Conservation (phyloP, 768 basidiomycete genomes). For the Podaxis mareebaensis region DNA sequence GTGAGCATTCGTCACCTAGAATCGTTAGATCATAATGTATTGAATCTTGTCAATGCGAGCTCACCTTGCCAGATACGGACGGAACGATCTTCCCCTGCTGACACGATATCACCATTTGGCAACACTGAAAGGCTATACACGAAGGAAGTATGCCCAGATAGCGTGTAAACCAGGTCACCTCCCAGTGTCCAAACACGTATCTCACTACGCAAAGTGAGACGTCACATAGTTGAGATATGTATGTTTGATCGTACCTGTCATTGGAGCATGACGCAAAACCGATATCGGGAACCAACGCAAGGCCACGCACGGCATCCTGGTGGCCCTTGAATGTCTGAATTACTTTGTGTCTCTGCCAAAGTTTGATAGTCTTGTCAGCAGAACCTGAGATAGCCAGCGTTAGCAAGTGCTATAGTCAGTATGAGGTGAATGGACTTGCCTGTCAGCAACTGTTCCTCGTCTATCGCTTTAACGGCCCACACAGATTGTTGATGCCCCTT, state of each 20-base stretch:
- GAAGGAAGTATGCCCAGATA: slow-evolving; percentile 97
- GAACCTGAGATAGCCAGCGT: slow-evolving; percentile 56
- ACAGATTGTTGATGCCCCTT: slow-evolving; percentile 89
- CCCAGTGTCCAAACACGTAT: slow-evolving; percentile 91
- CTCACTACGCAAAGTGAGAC: slow-evolving; percentile 52
- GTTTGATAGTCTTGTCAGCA: slow-evolving; percentile 91
- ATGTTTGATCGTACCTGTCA: slow-evolving; percentile 64
- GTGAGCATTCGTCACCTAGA: slow-evolving; percentile 78
- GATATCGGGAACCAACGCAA: slow-evolving; percentile 78
- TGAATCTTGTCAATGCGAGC: neutral
- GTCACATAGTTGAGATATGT: neutral
- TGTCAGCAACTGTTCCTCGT: slow-evolving; percentile 76
- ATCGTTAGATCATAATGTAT: neutral
- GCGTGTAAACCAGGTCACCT: slow-evolving; percentile 70
- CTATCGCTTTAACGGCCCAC: slow-evolving; percentile 87
- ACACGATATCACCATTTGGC: slow-evolving; percentile 80
- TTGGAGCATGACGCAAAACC: slow-evolving; percentile 97
- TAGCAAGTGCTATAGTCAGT: neutral
- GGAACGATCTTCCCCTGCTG: slow-evolving; percentile 93
- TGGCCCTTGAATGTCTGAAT: slow-evolving; percentile 83
- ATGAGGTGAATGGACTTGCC: slow-evolving; percentile 46
- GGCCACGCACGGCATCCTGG: slow-evolving; percentile 85
- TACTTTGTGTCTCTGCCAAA: slow-evolving; percentile 79
- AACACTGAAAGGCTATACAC: slow-evolving; percentile 88
- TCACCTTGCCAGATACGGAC: slow-evolving; percentile 89